Evolutionary conservation across 805 yeast genomes (phyloP), one percentile per base, ranked within the genome.

Genomic region (Candida ovalis): DNA sequence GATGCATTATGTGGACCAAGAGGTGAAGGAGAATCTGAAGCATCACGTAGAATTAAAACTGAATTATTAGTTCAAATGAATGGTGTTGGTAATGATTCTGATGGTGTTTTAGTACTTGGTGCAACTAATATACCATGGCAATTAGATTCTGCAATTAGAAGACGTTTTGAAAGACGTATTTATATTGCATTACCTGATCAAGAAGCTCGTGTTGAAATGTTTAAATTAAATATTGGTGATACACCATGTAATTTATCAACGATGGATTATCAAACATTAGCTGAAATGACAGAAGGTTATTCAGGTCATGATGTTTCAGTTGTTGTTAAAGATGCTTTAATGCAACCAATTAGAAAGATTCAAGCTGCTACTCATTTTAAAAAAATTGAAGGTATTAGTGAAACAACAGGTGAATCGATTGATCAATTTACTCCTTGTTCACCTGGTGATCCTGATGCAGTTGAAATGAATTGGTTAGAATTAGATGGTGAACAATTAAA

Each of bases 41-140:
- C 99, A 0, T 82, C 91, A 32, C 80, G 99, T 63, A 82, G 99
- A 72, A 92, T 94, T 61, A 92, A 94, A 66, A 94, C 99, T 0
- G 99, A 94, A 65, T 73, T 94, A 47, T 76, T 94, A 58, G 98
- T 94, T 4, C 99, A 94, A 65, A 94, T 94, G 99, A 94, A 94
- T 67, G 99, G 99, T 59, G 99, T 94, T 15, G 99, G 99, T 15
- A 91, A 89, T 64, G 98, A 94, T 64, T 73, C 96, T 1, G 76
- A 77, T 42, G 99, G 99, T 8, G 97, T 94, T 1, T 73, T 94
- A 32, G 98, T 94, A 0, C 74, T 94, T 45, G 99, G 99, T 25
- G 99, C 99, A 1, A 94, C 99, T 7, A 94, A 94, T 67, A 94
- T 94, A 51, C 99, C 99, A 18, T 94, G 99, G 99, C 97, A 92